Percentiles rank a stretch among this genome's conserved stretches.
These are phyloP conservation scores for Vitis amurensis DNA, from an alignment of 164 flowering plant species.

Conservation along the genomic window DNA sequence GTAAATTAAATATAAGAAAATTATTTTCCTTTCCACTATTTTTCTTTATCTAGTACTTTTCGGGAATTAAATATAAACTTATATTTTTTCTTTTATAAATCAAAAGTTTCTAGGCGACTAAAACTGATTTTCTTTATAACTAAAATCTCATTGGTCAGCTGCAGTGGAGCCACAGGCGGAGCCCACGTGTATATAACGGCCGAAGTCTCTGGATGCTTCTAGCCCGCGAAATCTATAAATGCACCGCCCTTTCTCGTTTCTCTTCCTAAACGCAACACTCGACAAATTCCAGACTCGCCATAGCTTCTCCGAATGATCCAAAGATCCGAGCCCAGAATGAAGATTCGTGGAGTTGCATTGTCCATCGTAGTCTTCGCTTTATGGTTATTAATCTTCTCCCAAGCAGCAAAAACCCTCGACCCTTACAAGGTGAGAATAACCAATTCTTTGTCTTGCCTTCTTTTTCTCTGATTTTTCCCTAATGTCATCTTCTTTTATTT, in stretches of 20 bases:
- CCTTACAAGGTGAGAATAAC: constrained; percentile 57
- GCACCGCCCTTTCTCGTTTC: background rate
- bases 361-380: constrained; percentile 15
- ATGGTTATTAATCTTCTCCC: constrained; percentile 15
- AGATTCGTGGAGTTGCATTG: constrained; percentile 1
- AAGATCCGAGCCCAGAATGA: constrained; percentile 18
- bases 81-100: too few species aligned
- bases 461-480: background rate
- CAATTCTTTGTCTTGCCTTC: background rate
- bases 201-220: constrained; percentile 28
- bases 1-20: too few species aligned
- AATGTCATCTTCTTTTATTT: background rate
- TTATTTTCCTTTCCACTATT: too few species aligned
- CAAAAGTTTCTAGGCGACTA: too few species aligned
- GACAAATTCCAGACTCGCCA: too few species aligned
- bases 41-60: too few species aligned
- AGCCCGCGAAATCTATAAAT: constrained; percentile 12
- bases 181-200: constrained; percentile 40
- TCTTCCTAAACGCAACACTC: background rate
- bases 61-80: too few species aligned
- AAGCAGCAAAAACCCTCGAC: constrained; percentile 48
- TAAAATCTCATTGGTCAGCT: constrained; percentile 47
- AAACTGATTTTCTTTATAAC: background rate
- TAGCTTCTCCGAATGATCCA: background rate
- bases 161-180: constrained; percentile 26